A percentile compares a stretch with the other conserved stretches of the same genome.
phyloP scores from a whole-genome alignment of 495 filamentous ascomycete species.

The Chaetomium tenue region DNA sequence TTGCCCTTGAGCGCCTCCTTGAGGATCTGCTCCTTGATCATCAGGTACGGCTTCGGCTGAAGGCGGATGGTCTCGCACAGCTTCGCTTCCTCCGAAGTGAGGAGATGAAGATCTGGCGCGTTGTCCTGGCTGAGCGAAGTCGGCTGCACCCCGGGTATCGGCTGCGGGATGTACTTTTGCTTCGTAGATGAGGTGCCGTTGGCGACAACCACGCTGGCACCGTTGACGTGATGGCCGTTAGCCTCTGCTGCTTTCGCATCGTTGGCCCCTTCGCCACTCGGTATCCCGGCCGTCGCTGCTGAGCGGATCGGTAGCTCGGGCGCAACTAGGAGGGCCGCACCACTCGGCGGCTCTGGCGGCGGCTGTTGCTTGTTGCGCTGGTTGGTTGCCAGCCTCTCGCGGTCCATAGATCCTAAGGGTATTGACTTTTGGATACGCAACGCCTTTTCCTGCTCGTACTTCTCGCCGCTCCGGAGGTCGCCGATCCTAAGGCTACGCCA shows the following conservation, averaged over 20 bases:
- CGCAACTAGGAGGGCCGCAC: slow-evolving; percentile 67
- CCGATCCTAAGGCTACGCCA: slow-evolving; percentile 84
- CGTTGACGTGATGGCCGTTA: slow-evolving; percentile 43
- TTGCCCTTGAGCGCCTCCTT: slow-evolving; percentile 86
- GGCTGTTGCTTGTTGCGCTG: slow-evolving; percentile 58
- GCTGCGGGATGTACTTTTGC: slow-evolving; percentile 46
- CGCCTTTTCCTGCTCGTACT: slow-evolving; percentile 90
- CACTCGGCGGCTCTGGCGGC: slow-evolving; percentile 66
- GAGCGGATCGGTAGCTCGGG: slow-evolving; percentile 68
- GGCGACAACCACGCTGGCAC: slow-evolving; percentile 41
- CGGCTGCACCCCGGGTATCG: slow-evolving; percentile 58
- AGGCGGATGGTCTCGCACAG: slow-evolving; percentile 78
- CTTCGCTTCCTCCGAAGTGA: slow-evolving; percentile 81
- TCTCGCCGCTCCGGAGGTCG: slow-evolving; percentile 82
- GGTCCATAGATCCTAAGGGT: slow-evolving; percentile 76
- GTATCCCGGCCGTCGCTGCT: slow-evolving; percentile 24
- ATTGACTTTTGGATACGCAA: slow-evolving; percentile 65
- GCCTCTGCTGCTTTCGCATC: slow-evolving; percentile 33
- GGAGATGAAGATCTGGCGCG: slow-evolving; percentile 76
- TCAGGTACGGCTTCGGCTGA: slow-evolving; percentile 89
- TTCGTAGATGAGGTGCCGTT: slow-evolving; percentile 40
- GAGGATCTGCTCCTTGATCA: slow-evolving; percentile 85
- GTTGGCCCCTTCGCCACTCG: slow-evolving; percentile 23
- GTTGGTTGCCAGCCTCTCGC: slow-evolving; percentile 64
- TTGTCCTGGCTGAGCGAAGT: slow-evolving; percentile 72